Percentiles rank a stretch among this genome's conserved stretches.
phyloP scores from a whole-genome alignment of 352 stramenopile species.

The Sclerospora graminicola region DNA sequence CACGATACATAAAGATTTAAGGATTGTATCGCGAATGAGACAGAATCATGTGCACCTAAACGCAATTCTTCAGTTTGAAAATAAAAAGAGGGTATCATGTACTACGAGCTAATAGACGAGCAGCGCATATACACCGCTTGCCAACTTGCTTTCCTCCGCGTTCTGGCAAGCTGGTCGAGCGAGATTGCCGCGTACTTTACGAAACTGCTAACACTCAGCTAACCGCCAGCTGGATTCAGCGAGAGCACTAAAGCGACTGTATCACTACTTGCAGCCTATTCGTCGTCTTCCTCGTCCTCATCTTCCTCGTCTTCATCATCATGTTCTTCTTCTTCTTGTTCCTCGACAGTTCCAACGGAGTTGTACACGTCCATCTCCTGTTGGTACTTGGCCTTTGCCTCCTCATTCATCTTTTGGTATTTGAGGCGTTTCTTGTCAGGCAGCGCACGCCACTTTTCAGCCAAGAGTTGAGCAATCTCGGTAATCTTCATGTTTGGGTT shows the following conservation, averaged over 20 bases:
- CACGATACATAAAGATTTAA: background rate
- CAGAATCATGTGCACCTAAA: too few species aligned
- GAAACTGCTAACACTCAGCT: background rate
- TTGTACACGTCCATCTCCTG: slow-evolving; percentile 89
- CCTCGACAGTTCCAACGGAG: slow-evolving; percentile 46
- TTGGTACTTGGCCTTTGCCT: slow-evolving; percentile 84
- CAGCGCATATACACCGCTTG: background rate
- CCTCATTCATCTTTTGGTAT: slow-evolving; percentile 83
- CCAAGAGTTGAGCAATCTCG: slow-evolving; percentile 71
- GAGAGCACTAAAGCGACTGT: background rate
- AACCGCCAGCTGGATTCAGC: background rate
- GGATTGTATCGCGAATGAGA: too few species aligned
- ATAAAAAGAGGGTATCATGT: slow-evolving; percentile 23
- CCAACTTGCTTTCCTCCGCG: slow-evolving; percentile 4
- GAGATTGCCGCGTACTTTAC: background rate
- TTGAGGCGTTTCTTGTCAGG: slow-evolving; percentile 88
- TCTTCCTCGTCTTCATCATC: slow-evolving; percentile 38
- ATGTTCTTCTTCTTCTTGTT: slow-evolving; percentile 59
- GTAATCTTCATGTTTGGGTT: slow-evolving; percentile 93
- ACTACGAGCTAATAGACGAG: slow-evolving; percentile 26
- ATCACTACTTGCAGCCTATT: slow-evolving; percentile 23
- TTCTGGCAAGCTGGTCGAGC: background rate
- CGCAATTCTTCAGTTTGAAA: slow-evolving; percentile 16
- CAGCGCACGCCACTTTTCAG: slow-evolving; percentile 80
- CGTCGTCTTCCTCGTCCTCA: slow-evolving; percentile 32